phyloP scores from a whole-genome alignment of 2,329 filamentous ascomycete species.

The Arthrobotrys sinensis region DNA sequence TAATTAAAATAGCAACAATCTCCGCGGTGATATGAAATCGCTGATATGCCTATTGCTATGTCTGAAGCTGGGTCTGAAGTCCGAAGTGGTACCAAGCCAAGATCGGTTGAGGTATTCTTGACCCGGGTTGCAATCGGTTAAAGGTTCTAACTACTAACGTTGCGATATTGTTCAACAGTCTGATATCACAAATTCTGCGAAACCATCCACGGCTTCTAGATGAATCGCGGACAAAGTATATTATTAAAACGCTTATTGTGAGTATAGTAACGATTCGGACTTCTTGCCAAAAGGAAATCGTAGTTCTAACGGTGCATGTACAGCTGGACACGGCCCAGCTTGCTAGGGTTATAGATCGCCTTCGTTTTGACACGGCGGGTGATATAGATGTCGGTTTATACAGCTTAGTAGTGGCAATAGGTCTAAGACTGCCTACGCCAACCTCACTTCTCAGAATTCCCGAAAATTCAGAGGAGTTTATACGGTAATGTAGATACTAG shows the following conservation, averaged over 20 bases:
- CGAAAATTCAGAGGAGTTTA: not conserved
- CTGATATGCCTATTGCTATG: conserved; percentile 36
- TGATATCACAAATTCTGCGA: conserved; percentile 37
- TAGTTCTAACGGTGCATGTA: not conserved
- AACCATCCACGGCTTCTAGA: conserved; percentile 35
- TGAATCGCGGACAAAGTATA: not conserved
- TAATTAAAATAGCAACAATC: conserved; percentile 39
- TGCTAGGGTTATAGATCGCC: not conserved
- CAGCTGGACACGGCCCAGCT: conserved; percentile 27
- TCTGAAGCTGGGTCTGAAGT: conserved; percentile 17
- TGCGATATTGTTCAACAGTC: conserved; percentile 4
- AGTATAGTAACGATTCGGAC: not conserved
- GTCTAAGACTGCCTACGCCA: conserved; percentile 9
- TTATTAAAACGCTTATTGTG: conserved; percentile 18
- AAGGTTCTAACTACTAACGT: not conserved
- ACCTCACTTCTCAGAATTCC: conserved; percentile 2
- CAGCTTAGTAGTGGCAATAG: conserved; percentile 36
- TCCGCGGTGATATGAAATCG: conserved; percentile 50
- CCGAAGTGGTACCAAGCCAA: not conserved
- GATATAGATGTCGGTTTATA: conserved; percentile 24
- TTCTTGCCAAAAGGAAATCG: not conserved
- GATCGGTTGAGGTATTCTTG: conserved; percentile 22
- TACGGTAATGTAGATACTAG: not conserved
- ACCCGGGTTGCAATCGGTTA: not conserved
- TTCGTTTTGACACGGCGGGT: not conserved